phyloP scores from a whole-genome alignment of 2,329 filamentous ascomycete genomes.

The Pleomassaria siparia region DNA sequence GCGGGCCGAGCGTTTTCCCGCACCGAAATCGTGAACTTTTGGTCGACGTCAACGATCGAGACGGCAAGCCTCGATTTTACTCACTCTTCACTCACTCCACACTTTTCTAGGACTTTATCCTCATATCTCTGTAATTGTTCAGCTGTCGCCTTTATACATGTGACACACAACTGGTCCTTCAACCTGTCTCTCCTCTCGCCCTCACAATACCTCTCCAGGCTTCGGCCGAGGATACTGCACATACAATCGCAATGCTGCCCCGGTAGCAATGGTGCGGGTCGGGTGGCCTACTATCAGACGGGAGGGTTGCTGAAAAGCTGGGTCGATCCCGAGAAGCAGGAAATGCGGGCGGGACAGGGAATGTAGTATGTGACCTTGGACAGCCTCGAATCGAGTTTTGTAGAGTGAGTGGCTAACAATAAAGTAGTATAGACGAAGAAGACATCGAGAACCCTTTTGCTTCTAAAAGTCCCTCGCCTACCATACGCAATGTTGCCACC shows the following conservation, averaged over 20 bases:
- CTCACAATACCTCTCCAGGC: slow-evolving; percentile 44
- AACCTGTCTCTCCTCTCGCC: slow-evolving; percentile 48
- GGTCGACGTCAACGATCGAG: slow-evolving; percentile 3
- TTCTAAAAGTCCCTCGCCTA: background rate
- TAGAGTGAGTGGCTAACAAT: slow-evolving; percentile 16
- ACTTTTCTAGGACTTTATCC: slow-evolving; percentile 6
- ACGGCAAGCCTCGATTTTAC: background rate
- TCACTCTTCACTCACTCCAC: background rate
- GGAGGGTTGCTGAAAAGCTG: slow-evolving; percentile 23
- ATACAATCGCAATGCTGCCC: slow-evolving; percentile 39
- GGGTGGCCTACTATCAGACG: slow-evolving; percentile 44
- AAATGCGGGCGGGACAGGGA: slow-evolving; percentile 16
- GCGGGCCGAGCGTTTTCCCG: slow-evolving; percentile 29
- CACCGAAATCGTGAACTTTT: background rate
- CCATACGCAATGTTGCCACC: slow-evolving; percentile 19
- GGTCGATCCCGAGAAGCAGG: slow-evolving; percentile 13
- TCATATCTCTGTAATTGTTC: background rate
- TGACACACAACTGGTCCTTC: slow-evolving; percentile 20
- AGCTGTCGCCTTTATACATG: slow-evolving; percentile 2
- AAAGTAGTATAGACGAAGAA: slow-evolving; percentile 15
- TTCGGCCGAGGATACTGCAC: slow-evolving; percentile 50
- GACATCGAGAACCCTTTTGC: slow-evolving; percentile 9
- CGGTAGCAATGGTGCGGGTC: slow-evolving; percentile 47
- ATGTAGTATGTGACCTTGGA: slow-evolving; percentile 12
- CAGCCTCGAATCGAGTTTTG: background rate